A percentile compares a stretch with the other conserved stretches of the same genome.
Conservation (phyloP, 805 yeast species). For the Teunomyces aglyptinius region DNA sequence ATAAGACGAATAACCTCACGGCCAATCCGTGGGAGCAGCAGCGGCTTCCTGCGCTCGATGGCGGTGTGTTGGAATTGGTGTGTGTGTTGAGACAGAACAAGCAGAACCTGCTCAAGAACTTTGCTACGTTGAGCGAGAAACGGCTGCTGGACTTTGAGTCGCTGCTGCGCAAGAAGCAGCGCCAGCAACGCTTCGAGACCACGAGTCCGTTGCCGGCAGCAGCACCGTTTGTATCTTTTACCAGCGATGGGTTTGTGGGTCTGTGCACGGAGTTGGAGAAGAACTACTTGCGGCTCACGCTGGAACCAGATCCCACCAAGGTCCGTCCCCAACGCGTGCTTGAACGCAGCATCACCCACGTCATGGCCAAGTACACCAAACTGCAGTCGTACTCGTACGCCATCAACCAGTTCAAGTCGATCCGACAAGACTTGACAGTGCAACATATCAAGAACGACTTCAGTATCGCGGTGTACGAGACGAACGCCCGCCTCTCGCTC, state of each 20-base stretch:
- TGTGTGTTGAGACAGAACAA: not conserved
- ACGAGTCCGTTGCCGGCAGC: not conserved
- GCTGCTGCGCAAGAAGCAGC: constrained; percentile 36
- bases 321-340: constrained; percentile 75
- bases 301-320: constrained; percentile 81
- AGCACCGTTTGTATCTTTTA: not conserved
- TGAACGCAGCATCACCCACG: constrained; percentile 51
- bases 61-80: constrained; percentile 12
- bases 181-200: constrained; percentile 50
- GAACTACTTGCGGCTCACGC: constrained; percentile 77
- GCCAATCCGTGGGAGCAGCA: constrained; percentile 55
- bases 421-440: constrained; percentile 90
- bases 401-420: constrained; percentile 86
- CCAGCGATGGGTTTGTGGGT: constrained; percentile 50
- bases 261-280: constrained; percentile 67
- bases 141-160: constrained; percentile 20
- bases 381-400: constrained; percentile 66
- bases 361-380: constrained; percentile 50
- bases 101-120: not conserved
- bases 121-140: constrained; percentile 6
- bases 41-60: constrained; percentile 45
- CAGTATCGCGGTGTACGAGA: constrained; percentile 76
- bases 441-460: constrained; percentile 81
- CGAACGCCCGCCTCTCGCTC: constrained; percentile 84
- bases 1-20: constrained; percentile 41